Evolutionary conservation across 2,329 filamentous ascomycete species (phyloP), one percentile per base, ranked within the genome.

Genomic region (Corniculantispora saksenae): DNA sequence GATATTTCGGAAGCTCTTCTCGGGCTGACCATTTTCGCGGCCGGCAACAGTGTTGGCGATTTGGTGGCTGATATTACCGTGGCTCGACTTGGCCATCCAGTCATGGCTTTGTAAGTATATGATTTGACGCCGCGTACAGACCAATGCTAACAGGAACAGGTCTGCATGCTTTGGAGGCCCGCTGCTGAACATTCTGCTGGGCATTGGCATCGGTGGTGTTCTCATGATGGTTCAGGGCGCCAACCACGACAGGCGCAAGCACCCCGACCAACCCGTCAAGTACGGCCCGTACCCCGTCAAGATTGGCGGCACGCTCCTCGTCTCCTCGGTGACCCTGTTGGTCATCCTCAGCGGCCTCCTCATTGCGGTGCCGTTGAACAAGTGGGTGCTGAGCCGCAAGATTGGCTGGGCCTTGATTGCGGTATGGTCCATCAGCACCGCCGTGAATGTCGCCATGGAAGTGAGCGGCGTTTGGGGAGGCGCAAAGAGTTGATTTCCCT

Each of bases 81-180:
- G 45, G 95, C 95, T 4, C 88, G 92, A 40, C 86, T 99, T 3
- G 95, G 95, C 3, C 97, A 94, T 77, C 95, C 95, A 0, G 93
- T 99, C 68, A 99, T 99, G 95, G 95, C 95, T 47, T 73, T 90
- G 83, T 87, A 77, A 78, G 84, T 84, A 25, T 15, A 55, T 48
- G 8, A 27, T 15, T 5, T n/a, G 5, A 50, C 3, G 17, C 13
- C 4, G 12, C 21, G 32, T 12, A 13, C 3, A 6, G 32, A 53
- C 4, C 3, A 12, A 9, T 5, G 51, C 61, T 63, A 43, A 63
- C 23, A 58, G 27, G 2, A 47, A 66, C 67, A 87, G 85, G 48
- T 94, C 92, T 40, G 95, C 95, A 5, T 99, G 95, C 75, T 97
- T 99, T 75, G 95, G 95, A n/a, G 96, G 95, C 0, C 95, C 95